These are phyloP conservation scores for Sarocladium oryzae DNA, from an alignment of 2,329 filamentous ascomycete genomes.

Conservation along the genomic window DNA sequence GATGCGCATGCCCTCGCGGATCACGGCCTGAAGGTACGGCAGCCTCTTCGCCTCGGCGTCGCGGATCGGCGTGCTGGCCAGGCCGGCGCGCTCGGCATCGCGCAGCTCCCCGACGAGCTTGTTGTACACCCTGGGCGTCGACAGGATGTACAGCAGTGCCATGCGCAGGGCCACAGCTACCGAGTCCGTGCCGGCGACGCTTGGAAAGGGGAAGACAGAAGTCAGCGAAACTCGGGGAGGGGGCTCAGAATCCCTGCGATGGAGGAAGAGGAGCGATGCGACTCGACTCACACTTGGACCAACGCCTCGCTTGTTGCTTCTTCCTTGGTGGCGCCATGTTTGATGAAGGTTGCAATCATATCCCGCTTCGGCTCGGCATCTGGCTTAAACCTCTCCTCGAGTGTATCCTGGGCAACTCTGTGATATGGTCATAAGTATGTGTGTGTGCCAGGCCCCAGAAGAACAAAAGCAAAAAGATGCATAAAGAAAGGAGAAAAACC, in stretches of 20 bases:
- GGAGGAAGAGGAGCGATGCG: no score
- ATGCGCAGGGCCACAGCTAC: conserved; percentile 48
- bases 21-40: conserved; percentile 49
- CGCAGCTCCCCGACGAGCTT: conserved; percentile 37
- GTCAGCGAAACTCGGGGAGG: background rate
- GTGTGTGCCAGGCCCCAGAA: no score
- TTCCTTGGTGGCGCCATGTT: conserved; percentile 25
- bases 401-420: background rate
- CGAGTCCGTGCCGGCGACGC: conserved; percentile 53
- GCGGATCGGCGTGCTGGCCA: conserved; percentile 26
- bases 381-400: conserved; percentile 25
- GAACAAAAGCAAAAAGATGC: conserved; percentile 26
- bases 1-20: conserved; percentile 48
- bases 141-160: conserved; percentile 44
- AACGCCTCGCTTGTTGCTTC: conserved; percentile 25
- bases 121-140: conserved; percentile 34
- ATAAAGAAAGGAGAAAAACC: conserved; percentile 10
- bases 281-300: conserved; percentile 6
- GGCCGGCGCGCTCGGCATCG: conserved; percentile 20
- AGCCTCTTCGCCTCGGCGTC: conserved; percentile 43
- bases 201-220: background rate
- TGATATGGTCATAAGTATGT: background rate
- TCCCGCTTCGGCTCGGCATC: conserved; percentile 29
- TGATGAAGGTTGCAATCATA: conserved; percentile 36
- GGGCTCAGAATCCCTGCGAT: background rate